Evolutionary conservation across 768 basidiomycete species (phyloP).

Genomic region (Fomitopsis serialis): DNA sequence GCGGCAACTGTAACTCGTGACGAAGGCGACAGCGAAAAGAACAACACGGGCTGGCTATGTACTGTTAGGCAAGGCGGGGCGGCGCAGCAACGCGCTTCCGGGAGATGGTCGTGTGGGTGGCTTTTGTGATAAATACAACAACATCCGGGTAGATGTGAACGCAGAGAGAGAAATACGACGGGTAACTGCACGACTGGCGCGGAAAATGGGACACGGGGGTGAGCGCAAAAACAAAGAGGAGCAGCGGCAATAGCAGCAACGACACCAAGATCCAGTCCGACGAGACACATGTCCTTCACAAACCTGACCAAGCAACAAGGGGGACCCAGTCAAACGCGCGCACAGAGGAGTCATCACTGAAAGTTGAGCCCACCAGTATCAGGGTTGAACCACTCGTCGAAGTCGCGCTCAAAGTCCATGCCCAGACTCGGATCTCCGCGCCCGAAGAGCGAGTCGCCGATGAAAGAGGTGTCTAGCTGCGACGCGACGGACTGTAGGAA

Average conservation of each 20-base stretch:
- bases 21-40: not conserved
- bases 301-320: not conserved
- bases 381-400: slow-evolving; percentile 71
- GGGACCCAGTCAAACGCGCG: not conserved
- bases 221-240: too few species aligned
- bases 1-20: not conserved
- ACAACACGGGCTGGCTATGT: not conserved
- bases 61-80: not conserved
- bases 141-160: slow-evolving; percentile 1
- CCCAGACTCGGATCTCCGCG: slow-evolving; percentile 26
- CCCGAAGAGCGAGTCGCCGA: slow-evolving; percentile 34
- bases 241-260: not conserved
- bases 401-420: slow-evolving; percentile 68
- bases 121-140: slow-evolving; percentile 5
- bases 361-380: slow-evolving; percentile 23
- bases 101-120: too few species aligned
- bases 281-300: not conserved
- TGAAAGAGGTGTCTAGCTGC: slow-evolving; percentile 34
- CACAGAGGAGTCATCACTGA: not conserved
- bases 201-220: not conserved
- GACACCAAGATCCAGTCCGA: not conserved
- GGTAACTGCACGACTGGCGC: not conserved
- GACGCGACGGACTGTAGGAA: slow-evolving; percentile 41
- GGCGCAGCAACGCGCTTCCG: not conserved
- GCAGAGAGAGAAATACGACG: not conserved